phyloP scores from a whole-genome alignment of 192 early-diverging fungal genomes.

The Globomyces pollinis-pini region DNA sequence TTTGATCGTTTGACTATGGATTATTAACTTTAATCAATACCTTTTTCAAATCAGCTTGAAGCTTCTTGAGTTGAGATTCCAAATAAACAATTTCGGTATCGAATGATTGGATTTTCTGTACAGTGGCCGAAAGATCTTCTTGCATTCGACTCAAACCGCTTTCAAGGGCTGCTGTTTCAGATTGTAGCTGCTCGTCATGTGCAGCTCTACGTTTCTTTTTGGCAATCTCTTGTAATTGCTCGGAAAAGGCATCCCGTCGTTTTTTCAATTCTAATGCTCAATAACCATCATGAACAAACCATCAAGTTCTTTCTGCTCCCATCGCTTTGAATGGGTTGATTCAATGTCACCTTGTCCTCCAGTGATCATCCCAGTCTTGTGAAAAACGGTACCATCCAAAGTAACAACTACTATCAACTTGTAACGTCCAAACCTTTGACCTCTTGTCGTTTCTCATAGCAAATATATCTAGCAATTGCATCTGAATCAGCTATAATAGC shows the following conservation, averaged over 20 bases:
- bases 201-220: slow-evolving; percentile 43
- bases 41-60: slow-evolving; percentile 40
- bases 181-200: slow-evolving; percentile 29
- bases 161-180: slow-evolving; percentile 21
- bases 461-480: slow-evolving; percentile 74
- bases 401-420: too few species aligned
- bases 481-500: slow-evolving; percentile 86
- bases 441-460: slow-evolving; percentile 72
- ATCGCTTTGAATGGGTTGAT: slow-evolving; percentile 49
- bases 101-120: slow-evolving; percentile 29
- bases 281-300: slow-evolving; percentile 57
- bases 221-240: slow-evolving; percentile 15
- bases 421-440: slow-evolving; percentile 74
- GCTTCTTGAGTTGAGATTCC: slow-evolving; percentile 18
- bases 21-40: too few species aligned
- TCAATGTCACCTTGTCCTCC: slow-evolving; percentile 45
- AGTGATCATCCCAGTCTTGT: slow-evolving; percentile 94
- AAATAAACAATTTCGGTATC: slow-evolving; percentile 44
- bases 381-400: slow-evolving; percentile 89
- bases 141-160: slow-evolving; percentile 26
- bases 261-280: too few species aligned
- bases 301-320: slow-evolving; percentile 88
- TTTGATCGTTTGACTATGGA: too few species aligned
- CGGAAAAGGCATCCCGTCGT: slow-evolving; percentile 46
- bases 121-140: slow-evolving; percentile 42